Evolutionary conservation across 2,329 filamentous ascomycete species (phyloP).

Genomic region (Epichloe coenophiala): DNA sequence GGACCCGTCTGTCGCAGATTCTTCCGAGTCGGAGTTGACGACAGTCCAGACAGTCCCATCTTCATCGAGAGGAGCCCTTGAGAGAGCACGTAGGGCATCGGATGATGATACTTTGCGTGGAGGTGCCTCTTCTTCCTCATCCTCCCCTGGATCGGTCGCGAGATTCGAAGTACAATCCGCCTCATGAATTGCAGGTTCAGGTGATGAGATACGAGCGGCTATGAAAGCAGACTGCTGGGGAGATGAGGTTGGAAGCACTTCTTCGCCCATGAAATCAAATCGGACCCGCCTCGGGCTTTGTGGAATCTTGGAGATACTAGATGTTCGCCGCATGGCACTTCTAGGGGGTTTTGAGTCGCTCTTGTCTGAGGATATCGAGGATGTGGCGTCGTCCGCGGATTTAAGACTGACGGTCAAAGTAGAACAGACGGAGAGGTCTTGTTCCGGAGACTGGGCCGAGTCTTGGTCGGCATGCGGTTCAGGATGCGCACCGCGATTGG

Average conservation of each 20-base stretch:
- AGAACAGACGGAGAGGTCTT: constrained; percentile 18
- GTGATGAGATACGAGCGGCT: constrained; percentile 14
- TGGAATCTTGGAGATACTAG: constrained; percentile 34
- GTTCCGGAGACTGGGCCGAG: constrained; percentile 7
- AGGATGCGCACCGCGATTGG: not conserved
- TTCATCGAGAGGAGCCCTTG: constrained; percentile 36
- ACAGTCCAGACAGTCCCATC: constrained; percentile 35
- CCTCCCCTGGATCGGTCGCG: constrained; percentile 25
- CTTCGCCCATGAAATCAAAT: constrained; percentile 46
- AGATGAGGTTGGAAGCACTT: constrained; percentile 46
- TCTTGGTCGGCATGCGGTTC: constrained; percentile 5
- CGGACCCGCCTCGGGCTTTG: constrained; percentile 48
- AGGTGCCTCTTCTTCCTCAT: constrained; percentile 25
- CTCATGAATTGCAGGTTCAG: constrained; percentile 13
- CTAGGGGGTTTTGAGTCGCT: constrained; percentile 36
- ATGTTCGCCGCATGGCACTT: constrained; percentile 45
- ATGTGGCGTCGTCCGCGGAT: constrained; percentile 33
- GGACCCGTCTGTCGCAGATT: constrained; percentile 6
- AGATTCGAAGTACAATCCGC: constrained; percentile 19
- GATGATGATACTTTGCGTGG: constrained; percentile 44
- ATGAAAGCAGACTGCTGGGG: constrained; percentile 28
- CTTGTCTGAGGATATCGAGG: constrained; percentile 38
- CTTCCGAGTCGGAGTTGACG: constrained; percentile 24
- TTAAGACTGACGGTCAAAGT: constrained; percentile 18
- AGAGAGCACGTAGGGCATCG: constrained; percentile 38